Conservation (phyloP, 768 basidiomycete genomes). For the Serendipita vermifera region DNA sequence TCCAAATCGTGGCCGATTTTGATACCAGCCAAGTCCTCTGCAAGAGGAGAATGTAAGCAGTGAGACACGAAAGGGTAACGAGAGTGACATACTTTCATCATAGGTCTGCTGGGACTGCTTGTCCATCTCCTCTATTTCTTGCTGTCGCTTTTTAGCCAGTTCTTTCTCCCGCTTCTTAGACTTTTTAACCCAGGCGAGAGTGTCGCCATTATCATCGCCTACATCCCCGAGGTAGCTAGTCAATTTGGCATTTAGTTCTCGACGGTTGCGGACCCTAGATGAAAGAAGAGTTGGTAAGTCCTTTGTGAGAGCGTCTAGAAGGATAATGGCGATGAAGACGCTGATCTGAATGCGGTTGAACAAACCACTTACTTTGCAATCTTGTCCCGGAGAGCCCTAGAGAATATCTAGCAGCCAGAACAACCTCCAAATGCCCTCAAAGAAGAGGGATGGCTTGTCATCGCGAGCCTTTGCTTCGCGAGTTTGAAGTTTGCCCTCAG, state of each 20-base stretch:
- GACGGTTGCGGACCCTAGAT: conserved; percentile 79
- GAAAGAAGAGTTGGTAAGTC: conserved; percentile 25
- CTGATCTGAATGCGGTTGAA: conserved; percentile 9
- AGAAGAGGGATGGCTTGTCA: conserved; percentile 46
- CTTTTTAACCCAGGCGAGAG: conserved; percentile 82
- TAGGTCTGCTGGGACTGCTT: conserved; percentile 64
- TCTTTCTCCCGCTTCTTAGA: conserved; percentile 87
- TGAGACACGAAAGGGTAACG: no score
- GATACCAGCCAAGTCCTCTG: conserved; percentile 82
- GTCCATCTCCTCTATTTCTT: conserved; percentile 77
- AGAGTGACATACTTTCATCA: conserved; percentile 80
- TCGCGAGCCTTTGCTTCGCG: conserved; percentile 66
- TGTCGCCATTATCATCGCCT: conserved; percentile 42
- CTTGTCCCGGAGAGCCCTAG: conserved; percentile 59
- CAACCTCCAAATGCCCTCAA: no score
- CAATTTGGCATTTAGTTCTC: conserved; percentile 83
- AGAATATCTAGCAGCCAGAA: no score
- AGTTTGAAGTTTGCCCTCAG: no score
- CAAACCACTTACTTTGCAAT: conserved; percentile 78
- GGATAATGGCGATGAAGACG: background rate
- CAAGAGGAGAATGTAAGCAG: no score
- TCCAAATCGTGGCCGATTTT: conserved; percentile 96
- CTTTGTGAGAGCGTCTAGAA: background rate
- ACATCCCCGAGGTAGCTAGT: conserved; percentile 82
- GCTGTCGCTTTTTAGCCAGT: conserved; percentile 65